Percentiles rank a stretch among this genome's conserved stretches.
Evolutionary conservation across 805 yeast genomes (phyloP).

Genomic region (Nakazawaea ernobii): DNA sequence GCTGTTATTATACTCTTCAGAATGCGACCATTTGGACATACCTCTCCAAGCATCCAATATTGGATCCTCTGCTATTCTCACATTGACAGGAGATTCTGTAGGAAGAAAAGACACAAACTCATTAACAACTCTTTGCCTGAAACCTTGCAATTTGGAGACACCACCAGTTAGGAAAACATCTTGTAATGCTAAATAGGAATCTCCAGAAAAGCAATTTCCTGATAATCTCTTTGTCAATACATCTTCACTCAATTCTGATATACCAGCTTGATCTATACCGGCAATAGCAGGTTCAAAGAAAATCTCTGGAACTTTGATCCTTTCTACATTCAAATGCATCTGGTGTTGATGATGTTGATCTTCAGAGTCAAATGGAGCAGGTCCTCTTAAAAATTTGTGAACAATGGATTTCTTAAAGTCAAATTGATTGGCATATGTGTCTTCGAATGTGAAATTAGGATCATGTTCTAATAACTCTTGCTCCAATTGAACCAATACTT

Average conservation of each 20-base stretch:
- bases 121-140: conserved; percentile 56
- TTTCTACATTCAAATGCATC: conserved; percentile 82
- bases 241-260: conserved; percentile 70
- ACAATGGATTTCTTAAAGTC: conserved; percentile 80
- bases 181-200: conserved; percentile 43
- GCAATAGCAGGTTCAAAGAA: conserved; percentile 90
- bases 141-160: conserved; percentile 56
- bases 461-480: conserved; percentile 74
- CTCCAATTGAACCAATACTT: conserved; percentile 56
- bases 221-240: conserved; percentile 56
- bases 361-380: conserved; percentile 78
- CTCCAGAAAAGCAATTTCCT: conserved; percentile 44
- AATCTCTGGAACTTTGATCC: conserved; percentile 89
- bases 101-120: conserved; percentile 77
- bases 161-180: conserved; percentile 90
- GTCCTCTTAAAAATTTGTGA: conserved; percentile 87
- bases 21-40: conserved; percentile 72
- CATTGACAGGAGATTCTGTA: conserved; percentile 50
- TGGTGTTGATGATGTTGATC: conserved; percentile 85
- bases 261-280: conserved; percentile 94
- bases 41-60: conserved; percentile 88
- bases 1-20: conserved; percentile 34
- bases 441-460: conserved; percentile 80
- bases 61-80: conserved; percentile 64
- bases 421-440: conserved; percentile 71